Conservation (phyloP, 2,329 filamentous ascomycete species). For the Diaporthe amygdali region DNA sequence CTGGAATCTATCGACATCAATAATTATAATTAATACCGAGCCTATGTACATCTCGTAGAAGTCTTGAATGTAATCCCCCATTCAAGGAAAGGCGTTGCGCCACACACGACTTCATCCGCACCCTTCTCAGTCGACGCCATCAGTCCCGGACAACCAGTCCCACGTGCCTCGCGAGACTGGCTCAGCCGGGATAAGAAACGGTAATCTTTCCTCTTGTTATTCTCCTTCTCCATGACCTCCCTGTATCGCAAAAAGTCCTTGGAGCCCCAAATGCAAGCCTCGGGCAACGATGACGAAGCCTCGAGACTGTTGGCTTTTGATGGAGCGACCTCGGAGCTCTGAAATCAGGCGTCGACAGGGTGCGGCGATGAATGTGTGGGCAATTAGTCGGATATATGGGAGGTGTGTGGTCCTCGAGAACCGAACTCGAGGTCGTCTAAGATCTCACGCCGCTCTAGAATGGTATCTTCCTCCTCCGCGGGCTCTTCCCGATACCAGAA, state of each 20-base stretch:
- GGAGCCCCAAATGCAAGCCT: not conserved
- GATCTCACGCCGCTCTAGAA: constrained; percentile 7
- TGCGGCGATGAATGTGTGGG: constrained; percentile 3
- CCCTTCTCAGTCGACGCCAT: not conserved
- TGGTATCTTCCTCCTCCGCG: constrained; percentile 1
- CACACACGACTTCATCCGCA: not conserved
- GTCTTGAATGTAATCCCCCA: constrained; percentile 11
- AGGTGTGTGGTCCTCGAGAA: constrained; percentile 15
- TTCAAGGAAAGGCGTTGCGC: constrained; percentile 21
- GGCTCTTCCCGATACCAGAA: not conserved
- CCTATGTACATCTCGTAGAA: constrained; percentile 1
- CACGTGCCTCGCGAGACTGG: not conserved
- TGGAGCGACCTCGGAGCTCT: not conserved
- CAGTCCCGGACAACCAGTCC: not conserved
- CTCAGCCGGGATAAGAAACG: not conserved
- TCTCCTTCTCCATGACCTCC: not conserved
- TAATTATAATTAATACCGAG: constrained; percentile 13
- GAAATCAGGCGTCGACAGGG: constrained; percentile 10
- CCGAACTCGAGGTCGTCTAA: constrained; percentile 21
- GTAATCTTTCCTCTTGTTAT: not conserved
- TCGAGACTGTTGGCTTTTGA: not conserved
- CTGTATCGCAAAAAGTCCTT: not conserved
- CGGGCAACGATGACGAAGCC: not conserved
- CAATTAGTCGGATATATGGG: constrained; percentile 23
- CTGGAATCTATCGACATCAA: not conserved